Percentiles rank a stretch among this genome's conserved stretches.
phyloP scores from a whole-genome alignment of 257 asterid species.

The Linaria vulgaris region DNA sequence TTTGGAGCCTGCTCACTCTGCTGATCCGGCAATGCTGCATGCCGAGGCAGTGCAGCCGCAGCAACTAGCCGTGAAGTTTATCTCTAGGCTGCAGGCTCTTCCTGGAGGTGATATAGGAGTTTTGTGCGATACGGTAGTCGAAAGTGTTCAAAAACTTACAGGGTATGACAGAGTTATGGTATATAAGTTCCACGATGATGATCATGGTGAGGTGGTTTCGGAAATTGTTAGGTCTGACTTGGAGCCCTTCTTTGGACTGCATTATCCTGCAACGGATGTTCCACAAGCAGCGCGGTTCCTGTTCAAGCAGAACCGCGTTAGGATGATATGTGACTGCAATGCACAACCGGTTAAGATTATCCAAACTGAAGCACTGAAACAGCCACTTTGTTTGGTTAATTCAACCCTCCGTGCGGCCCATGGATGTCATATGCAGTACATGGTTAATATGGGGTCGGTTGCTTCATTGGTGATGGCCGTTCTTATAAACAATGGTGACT shows the following conservation, averaged over 20 bases:
- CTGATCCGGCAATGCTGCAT: conserved; percentile 43
- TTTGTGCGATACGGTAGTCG: conserved; percentile 54
- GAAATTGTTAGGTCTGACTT: conserved; percentile 57
- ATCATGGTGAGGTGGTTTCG: conserved; percentile 66
- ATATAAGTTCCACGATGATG: conserved; percentile 65
- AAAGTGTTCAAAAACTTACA: conserved; percentile 59
- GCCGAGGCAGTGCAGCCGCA: conserved; percentile 59
- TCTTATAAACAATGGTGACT: conserved; percentile 32
- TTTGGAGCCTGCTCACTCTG: conserved; percentile 63
- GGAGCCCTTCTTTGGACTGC: conserved; percentile 64
- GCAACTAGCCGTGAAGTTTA: conserved; percentile 51
- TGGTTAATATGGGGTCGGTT: conserved; percentile 61
- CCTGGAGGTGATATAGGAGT: conserved; percentile 55
- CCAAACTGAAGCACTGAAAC: conserved; percentile 45
- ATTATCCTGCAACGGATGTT: conserved; percentile 69
- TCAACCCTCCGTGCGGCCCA: conserved; percentile 66
- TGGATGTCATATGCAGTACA: conserved; percentile 52
- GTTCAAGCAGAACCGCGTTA: conserved; percentile 55
- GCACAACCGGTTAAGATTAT: conserved; percentile 47
- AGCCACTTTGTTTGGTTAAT: conserved; percentile 57
- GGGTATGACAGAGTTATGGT: conserved; percentile 73
- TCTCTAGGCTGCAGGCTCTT: conserved; percentile 52
- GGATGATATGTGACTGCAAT: conserved; percentile 55
- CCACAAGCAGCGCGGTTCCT: conserved; percentile 68
- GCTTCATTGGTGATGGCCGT: conserved; percentile 62